Base-by-base conservation (phyloP, 345 rosid genomes). In the Lumnitzera littorea region DNA sequence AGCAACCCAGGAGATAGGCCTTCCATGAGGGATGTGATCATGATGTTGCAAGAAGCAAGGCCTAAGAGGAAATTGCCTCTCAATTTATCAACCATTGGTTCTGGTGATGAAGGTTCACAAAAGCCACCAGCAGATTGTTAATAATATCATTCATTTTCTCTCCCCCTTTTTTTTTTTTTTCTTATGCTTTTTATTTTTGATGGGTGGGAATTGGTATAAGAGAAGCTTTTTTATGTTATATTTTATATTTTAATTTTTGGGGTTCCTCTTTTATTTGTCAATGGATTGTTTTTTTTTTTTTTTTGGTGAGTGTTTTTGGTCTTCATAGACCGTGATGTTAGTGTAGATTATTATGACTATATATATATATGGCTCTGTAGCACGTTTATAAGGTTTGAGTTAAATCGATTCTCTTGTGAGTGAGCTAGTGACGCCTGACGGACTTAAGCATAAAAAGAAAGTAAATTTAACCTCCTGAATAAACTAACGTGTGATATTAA, bases 1-100 rank as follows among this genome's bases (percentile, higher is more conserved):
- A 76, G 77, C 50, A 88, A 84, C 59, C 99, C 97, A 11, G 84
- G 78, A 0, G 97, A 94, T 54, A 82, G 99, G 23, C 99, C 99
- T 1, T 79, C 91, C 0, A 94, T 94, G 99, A 82, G 99, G 78
- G 99, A 94, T 53, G 99, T 88, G 3, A 75, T 90, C 71, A n/a
- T 86, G 81, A 90, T 94, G 90, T 72, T 94, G 48, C 95, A 90
- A 62, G 99, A 77, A 71, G 97, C 97, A 1, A 87, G 85, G 78
- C 99, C 97, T 10, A 81, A 80, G 76, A 75, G 99, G 78, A 90
- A 90, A 13, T 15, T 62, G 58, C 43, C 53, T 1, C 51, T 46
- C 46, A 54, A 48, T 24, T 15, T 43, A 16, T 20, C 58, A 15
- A 25, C 27, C 13, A 25, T 67, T 73, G 47, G 78, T 63, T 50